Evolutionary conservation across 1,284 basidiomycete species (phyloP).

Genomic region (Apiotrichum gamsii): DNA sequence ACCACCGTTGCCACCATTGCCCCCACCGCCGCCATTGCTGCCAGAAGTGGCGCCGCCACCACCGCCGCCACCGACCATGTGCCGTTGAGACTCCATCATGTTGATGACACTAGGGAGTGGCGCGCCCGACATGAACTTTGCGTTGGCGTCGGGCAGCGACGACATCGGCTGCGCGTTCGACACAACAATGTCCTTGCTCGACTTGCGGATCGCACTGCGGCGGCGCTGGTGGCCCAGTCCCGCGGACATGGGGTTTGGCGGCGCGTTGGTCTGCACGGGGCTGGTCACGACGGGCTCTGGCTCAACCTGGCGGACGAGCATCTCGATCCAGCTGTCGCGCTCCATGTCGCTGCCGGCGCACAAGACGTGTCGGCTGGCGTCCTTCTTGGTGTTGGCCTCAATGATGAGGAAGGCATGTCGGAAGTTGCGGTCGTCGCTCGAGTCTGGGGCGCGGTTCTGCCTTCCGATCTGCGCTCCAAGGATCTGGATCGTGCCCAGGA

Average conservation of each 20-base stretch:
- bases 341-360: slow-evolving; percentile 93
- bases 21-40: too few species aligned
- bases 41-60: slow-evolving; percentile 23
- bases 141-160: slow-evolving; percentile 56
- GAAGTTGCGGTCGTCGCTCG: slow-evolving; percentile 80
- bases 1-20: too few species aligned
- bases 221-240: slow-evolving; percentile 18
- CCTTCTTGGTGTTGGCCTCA: slow-evolving; percentile 57
- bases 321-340: slow-evolving; percentile 89
- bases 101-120: slow-evolving; percentile 47
- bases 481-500: slow-evolving; percentile 81
- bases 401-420: slow-evolving; percentile 96
- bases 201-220: slow-evolving; percentile 37
- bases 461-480: slow-evolving; percentile 80
- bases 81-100: slow-evolving; percentile 34
- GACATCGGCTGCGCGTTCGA: slow-evolving; percentile 57
- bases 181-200: slow-evolving; percentile 59
- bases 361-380: slow-evolving; percentile 77
- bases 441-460: slow-evolving; percentile 54
- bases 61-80: slow-evolving; percentile 1
- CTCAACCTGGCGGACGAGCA: slow-evolving; percentile 67
- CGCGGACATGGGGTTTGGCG: slow-evolving; percentile 8
- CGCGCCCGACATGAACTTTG: slow-evolving; percentile 55
- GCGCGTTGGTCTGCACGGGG: slow-evolving; percentile 3
- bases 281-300: slow-evolving; percentile 9